Conservation (phyloP, 2,329 filamentous ascomycete genomes). For the Septoria linicola region DNA sequence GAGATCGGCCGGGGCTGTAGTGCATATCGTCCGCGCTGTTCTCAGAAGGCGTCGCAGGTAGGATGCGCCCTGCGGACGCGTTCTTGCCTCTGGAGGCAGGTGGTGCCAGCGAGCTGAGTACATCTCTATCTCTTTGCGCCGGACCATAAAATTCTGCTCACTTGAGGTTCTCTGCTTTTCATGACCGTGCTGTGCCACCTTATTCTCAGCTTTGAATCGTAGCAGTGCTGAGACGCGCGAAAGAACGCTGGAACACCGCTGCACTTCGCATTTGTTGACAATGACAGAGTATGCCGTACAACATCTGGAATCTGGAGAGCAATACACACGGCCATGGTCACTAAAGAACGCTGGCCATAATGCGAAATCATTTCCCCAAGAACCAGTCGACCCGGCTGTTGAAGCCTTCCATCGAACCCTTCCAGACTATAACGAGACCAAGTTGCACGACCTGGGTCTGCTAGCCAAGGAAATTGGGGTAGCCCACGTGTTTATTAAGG, state of each 20-base stretch:
- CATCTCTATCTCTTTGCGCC: too few species aligned
- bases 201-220: too few species aligned
- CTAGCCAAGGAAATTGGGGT: slow-evolving; percentile 61
- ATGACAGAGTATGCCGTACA: slow-evolving; percentile 27
- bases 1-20: too few species aligned
- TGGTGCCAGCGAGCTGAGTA: slow-evolving; percentile 4
- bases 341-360: slow-evolving; percentile 22
- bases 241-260: too few species aligned
- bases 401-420: slow-evolving; percentile 58
- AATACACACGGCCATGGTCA: slow-evolving; percentile 21
- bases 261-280: too few species aligned
- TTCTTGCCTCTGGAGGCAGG: slow-evolving; percentile 11
- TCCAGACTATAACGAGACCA: slow-evolving; percentile 57
- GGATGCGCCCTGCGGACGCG: slow-evolving; percentile 6
- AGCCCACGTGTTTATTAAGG: slow-evolving; percentile 63
- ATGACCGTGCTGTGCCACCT: too few species aligned
- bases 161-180: too few species aligned
- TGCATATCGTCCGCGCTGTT: too few species aligned
- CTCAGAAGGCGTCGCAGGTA: neutral
- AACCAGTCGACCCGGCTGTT: slow-evolving; percentile 22
- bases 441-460: slow-evolving; percentile 53
- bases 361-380: neutral
- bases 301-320: slow-evolving; percentile 21
- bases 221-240: too few species aligned
- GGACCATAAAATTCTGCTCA: too few species aligned